Percentiles rank a stretch among this genome's conserved stretches.
phyloP scores from a whole-genome alignment of 345 rosid genomes.

The Syzygium jambos region DNA sequence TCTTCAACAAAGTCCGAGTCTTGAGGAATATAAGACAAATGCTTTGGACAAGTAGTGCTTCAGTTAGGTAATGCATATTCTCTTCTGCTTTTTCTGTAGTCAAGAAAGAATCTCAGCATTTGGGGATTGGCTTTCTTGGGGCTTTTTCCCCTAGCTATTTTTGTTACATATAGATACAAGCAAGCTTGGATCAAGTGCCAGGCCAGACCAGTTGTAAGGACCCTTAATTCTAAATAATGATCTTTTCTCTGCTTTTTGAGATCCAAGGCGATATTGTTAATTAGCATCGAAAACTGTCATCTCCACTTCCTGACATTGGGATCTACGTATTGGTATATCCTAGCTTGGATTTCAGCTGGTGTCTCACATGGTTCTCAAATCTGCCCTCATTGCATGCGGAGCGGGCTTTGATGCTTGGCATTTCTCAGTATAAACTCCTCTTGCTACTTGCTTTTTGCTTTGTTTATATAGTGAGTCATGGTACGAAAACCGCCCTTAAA shows the following conservation, averaged over 20 bases:
- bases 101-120: neutral
- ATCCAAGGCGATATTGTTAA: constrained; percentile 2
- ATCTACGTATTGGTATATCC: neutral
- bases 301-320: neutral
- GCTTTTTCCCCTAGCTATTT: neutral
- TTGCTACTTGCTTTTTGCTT: neutral
- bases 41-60: neutral
- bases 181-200: neutral
- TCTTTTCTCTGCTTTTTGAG: neutral
- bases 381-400: neutral
- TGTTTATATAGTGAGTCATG: neutral
- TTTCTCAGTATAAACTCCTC: neutral
- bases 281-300: neutral
- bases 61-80: neutral
- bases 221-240: neutral
- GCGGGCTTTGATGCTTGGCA: neutral
- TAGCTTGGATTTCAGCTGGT: neutral
- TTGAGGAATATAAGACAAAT: neutral
- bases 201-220: neutral
- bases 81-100: neutral
- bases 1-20: neutral
- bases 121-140: neutral
- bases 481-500: neutral
- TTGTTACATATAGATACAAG: neutral
- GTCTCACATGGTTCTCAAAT: neutral